phyloP scores from a whole-genome alignment of 177 flowering plant genomes.

The Tripterygium wilfordii region DNA sequence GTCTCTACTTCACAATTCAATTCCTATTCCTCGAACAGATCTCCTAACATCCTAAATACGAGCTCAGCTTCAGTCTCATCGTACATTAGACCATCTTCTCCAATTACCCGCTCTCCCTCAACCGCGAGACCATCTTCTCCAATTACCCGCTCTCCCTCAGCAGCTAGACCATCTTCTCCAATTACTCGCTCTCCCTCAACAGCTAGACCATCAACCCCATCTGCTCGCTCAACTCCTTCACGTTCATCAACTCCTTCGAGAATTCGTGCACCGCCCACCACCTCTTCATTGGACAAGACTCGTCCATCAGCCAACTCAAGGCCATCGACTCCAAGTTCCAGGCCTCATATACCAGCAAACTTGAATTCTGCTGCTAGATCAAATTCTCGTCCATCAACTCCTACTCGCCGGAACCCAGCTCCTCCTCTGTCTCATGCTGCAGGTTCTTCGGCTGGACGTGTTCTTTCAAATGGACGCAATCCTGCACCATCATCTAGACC shows the following conservation, averaged over 20 bases:
- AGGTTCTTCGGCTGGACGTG: constrained; percentile 46
- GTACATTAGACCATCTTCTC: constrained; percentile 75
- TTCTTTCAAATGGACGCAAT: constrained; percentile 43
- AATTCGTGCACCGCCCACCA: constrained; percentile 40
- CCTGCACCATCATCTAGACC: constrained; percentile 57
- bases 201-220: constrained; percentile 63
- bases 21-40: constrained; percentile 49
- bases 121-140: constrained; percentile 64
- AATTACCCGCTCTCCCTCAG: constrained; percentile 42
- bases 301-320: constrained; percentile 55
- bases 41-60: constrained; percentile 70
- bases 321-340: constrained; percentile 86
- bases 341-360: constrained; percentile 57
- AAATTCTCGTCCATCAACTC: constrained; percentile 83
- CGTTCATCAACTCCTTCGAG: constrained; percentile 78
- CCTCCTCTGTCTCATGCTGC: constrained; percentile 36
- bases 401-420: constrained; percentile 60
- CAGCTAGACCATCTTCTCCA: constrained; percentile 72
- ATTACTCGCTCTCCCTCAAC: constrained; percentile 51
- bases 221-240: constrained; percentile 45
- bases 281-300: constrained; percentile 44
- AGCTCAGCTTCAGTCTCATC: constrained; percentile 91
- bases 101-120: constrained; percentile 59
- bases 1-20: constrained; percentile 49
- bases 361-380: constrained; percentile 40